Percentiles rank a stretch among this genome's conserved stretches.
Evolutionary conservation across 495 filamentous ascomycete genomes (phyloP).

Genomic region (Podospora comata): DNA sequence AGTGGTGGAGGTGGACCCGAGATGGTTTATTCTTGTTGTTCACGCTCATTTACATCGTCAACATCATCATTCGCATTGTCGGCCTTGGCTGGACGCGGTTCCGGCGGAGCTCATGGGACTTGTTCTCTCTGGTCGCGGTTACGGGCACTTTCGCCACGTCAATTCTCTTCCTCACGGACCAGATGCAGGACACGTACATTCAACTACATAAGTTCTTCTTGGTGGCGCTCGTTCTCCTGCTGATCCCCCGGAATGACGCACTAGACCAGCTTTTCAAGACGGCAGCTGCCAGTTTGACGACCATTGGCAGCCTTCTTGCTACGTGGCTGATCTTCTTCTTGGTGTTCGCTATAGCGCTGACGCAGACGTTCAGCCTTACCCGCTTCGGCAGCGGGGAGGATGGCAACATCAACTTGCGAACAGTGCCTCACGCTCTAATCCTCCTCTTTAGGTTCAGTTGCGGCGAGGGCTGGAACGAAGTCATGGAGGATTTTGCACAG

Average conservation of each 20-base stretch:
- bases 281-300: slow-evolving; percentile 87
- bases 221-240: slow-evolving; percentile 81
- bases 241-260: slow-evolving; percentile 96
- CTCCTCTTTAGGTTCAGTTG: slow-evolving; percentile 88
- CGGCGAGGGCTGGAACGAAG: slow-evolving; percentile 92
- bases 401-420: slow-evolving; percentile 87
- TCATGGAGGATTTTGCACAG: slow-evolving; percentile 94
- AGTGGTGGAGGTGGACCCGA: slow-evolving; percentile 63
- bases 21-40: slow-evolving; percentile 78
- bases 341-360: slow-evolving; percentile 93
- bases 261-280: slow-evolving; percentile 99
- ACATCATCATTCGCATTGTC: slow-evolving; percentile 78
- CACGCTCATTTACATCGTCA: slow-evolving; percentile 78
- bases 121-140: slow-evolving; percentile 83
- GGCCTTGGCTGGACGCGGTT: slow-evolving; percentile 94
- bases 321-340: slow-evolving; percentile 97
- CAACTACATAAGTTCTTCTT: slow-evolving; percentile 91
- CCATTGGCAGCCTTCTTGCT: slow-evolving; percentile 87
- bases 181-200: slow-evolving; percentile 56
- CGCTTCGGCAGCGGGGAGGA: slow-evolving; percentile 71
- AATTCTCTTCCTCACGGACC: slow-evolving; percentile 60
- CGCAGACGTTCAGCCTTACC: slow-evolving; percentile 94
- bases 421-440: slow-evolving; percentile 88
- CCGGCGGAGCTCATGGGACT: slow-evolving; percentile 89
- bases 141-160: slow-evolving; percentile 78